Evolutionary conservation across 345 rosid genomes (phyloP).

Genomic region (Brassica cretica): DNA sequence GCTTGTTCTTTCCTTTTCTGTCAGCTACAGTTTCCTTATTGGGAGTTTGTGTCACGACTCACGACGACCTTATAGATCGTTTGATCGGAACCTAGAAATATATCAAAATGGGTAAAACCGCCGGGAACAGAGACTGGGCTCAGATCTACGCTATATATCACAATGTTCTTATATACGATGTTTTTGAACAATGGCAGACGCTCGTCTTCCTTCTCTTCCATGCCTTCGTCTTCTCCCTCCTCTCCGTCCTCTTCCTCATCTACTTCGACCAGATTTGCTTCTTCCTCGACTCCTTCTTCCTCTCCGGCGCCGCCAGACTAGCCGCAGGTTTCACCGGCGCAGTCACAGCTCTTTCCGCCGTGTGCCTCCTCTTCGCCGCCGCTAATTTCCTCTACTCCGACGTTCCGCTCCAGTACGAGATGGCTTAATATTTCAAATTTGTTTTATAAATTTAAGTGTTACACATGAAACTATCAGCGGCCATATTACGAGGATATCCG

Average conservation of each 20-base stretch:
- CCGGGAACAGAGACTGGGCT: slow-evolving; percentile 64
- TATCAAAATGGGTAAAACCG: slow-evolving; percentile 44
- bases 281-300: slow-evolving; percentile 44
- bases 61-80: background rate
- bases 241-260: slow-evolving; percentile 69
- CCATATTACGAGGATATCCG: no score
- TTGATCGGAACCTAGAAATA: background rate
- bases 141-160: slow-evolving; percentile 91
- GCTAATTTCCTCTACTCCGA: slow-evolving; percentile 86
- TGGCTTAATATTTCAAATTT: no score
- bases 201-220: slow-evolving; percentile 69
- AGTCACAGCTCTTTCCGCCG: slow-evolving; percentile 70
- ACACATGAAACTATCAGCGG: no score
- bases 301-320: slow-evolving; percentile 61
- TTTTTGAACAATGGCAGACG: slow-evolving; percentile 95
- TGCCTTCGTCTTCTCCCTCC: slow-evolving; percentile 67
- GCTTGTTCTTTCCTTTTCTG: background rate
- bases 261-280: slow-evolving; percentile 70
- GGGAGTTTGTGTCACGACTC: background rate
- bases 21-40: background rate
- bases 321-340: slow-evolving; percentile 83
- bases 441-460: no score
- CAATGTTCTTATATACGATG: no score
- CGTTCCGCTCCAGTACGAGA: slow-evolving; percentile 72
- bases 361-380: slow-evolving; percentile 81